These are phyloP conservation scores for Babesia bovis DNA, from an alignment of 169 alveolate species.

Conservation along the genomic window DNA sequence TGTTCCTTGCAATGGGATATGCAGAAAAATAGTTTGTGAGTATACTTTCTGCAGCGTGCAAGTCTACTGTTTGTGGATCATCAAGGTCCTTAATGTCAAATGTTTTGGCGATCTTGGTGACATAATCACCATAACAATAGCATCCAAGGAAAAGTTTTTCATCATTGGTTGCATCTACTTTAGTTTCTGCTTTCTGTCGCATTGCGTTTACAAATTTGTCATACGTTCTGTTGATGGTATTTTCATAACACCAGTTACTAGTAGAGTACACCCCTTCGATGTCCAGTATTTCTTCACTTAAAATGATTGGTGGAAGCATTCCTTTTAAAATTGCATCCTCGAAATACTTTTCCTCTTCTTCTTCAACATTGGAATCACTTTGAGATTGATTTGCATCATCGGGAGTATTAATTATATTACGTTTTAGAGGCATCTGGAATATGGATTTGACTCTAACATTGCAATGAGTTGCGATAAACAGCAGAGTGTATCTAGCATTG, in stretches of 20 bases:
- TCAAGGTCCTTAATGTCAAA: conserved; percentile 18
- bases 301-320: conserved; percentile 1
- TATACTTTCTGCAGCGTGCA: not conserved
- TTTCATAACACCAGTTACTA: conserved; percentile 35
- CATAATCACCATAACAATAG: conserved; percentile 27
- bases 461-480: conserved; percentile 35
- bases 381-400: not conserved
- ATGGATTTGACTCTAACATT: conserved; percentile 3
- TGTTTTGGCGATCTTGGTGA: not conserved
- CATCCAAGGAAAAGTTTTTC: conserved; percentile 20
- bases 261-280: conserved; percentile 48
- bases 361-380: not conserved
- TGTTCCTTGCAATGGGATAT: conserved; percentile 26
- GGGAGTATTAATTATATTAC: not conserved
- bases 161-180: conserved; percentile 5
- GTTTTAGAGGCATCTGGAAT: conserved; percentile 6
- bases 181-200: conserved; percentile 7
- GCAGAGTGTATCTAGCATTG: conserved; percentile 29
- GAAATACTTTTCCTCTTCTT: not conserved
- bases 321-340: not conserved
- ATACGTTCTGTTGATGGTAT: conserved; percentile 9
- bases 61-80: not conserved
- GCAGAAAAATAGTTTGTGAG: conserved; percentile 18
- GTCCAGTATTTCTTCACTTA: conserved; percentile 52
- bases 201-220: conserved; percentile 12